Base-by-base conservation (phyloP, 164 flowering plant species). In the Aristolochia contorta region DNA sequence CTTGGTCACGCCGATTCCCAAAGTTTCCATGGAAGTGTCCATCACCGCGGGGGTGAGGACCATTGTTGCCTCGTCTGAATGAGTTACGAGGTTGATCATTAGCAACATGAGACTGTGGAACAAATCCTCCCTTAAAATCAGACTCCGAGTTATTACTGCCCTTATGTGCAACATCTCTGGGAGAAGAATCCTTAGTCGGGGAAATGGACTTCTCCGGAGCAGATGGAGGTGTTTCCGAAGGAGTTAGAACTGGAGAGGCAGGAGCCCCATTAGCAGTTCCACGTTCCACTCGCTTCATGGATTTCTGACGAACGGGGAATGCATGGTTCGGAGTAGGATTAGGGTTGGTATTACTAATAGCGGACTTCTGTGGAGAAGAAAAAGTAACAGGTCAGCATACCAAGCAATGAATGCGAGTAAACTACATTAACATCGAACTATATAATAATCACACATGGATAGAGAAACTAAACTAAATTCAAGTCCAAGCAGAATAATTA, bases 1-100 rank as follows among this genome's bases (percentile, higher is more conserved):
- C 94, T 12, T 75, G 84, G 33, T 84, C 88, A 47, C 87, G 91
- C 74, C 89, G 77, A 58, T 77, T 76, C 19, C 89, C 87, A 74
- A 77, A 71, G 63, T 69, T 71, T 56, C 74, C 69, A 61, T 78
- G 78, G 62, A 71, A 71, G 4, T 75, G 59, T 1, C 87, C 84
- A 52, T 33, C 50, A 23, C 65, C 58, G 1, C 65, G 65, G 6
- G 50, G 57, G 27, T 60, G 62, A 3, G 54, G 43, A 5, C 62
- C 45, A 37, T 47, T 54, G 19, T 59, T 75, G 3, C 82, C 81
- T 63, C 84, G 78, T 64, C 87, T 73, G 56, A 50, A 74, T 2
- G 65, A 24, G 16, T 49, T 32, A 12, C 67, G 83, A 30, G 78
- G 79, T 56, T 71, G 80, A 53, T 77, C 85, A 62, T 66, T 84